Base-by-base conservation (phyloP, 2,329 filamentous ascomycete species). In the Neofusicoccum sp. region DNA sequence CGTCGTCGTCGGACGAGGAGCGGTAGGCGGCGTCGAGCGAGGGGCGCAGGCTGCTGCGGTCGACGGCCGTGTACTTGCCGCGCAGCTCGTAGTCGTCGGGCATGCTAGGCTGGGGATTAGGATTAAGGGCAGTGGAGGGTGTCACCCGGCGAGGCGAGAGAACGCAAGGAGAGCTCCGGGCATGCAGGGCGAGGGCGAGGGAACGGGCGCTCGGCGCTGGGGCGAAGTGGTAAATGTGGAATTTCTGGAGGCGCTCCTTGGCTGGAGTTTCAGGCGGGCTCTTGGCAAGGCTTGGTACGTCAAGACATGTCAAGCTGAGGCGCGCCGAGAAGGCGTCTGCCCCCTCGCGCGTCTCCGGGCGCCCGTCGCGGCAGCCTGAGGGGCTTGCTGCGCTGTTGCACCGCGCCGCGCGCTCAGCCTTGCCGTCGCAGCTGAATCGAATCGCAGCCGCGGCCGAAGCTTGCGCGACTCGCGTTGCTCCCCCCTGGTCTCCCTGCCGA, bases 61-160 rank as follows among this genome's bases (percentile, higher is more conserved):
- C 73, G 60, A 76, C 66, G 54, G 68, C 67, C n/a, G 69, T 66
- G 64, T 76, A 76, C 62, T 72, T 74, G 67, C 73, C 73, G 30
- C 72, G 72, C 60, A 74, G 65, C 63, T 75, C 69, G 65, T 73
- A 68, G 49, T 61, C 51, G 59, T 61, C 16, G 14, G 49, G 59
- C 59, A 61, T 61, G 11, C 31, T 49, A n/a, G 5, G n/a, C 36
- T 30, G 36, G 4, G 30, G 9, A 54, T 51, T 51, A 51, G 3
- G 31, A 51, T 51, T 51, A 51, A 33, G 24, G 20, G 8, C 33
- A 6, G 20, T 20, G 14, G 3, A n/a, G 14, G 38, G 38, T 41
- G 12, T 56, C 51, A 56, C 51, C 36, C 51, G 38, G 36, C 7
- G 26, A 36, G 20, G 51, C 51, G 51, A 43, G 51, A 56, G 38